Evolutionary conservation across 495 filamentous ascomycete species (phyloP).

Genomic region (Rhizodiscina lignyota): DNA sequence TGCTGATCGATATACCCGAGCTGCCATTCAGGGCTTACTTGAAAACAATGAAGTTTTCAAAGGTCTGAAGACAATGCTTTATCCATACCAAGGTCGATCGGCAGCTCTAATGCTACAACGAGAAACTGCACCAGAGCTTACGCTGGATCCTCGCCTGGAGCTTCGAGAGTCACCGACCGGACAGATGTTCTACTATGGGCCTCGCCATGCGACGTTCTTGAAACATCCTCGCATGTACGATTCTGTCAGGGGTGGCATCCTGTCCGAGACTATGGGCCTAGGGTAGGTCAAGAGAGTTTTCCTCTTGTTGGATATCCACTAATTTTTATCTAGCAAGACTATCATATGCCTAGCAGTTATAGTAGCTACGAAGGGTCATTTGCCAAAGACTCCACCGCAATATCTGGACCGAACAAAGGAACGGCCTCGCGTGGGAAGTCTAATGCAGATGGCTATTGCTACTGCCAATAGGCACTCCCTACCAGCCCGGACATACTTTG

Average conservation of each 20-base stretch:
- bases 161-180: constrained; percentile 40
- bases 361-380: constrained; percentile 58
- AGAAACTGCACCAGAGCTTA: constrained; percentile 45
- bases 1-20: constrained; percentile 34
- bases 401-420: constrained; percentile 30
- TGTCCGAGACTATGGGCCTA: constrained; percentile 57
- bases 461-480: constrained; percentile 43
- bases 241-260: constrained; percentile 57
- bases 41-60: background rate
- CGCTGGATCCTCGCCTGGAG: constrained; percentile 60
- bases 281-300: no score
- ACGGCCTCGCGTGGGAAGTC: constrained; percentile 29
- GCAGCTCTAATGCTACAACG: constrained; percentile 76
- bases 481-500: constrained; percentile 51
- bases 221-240: constrained; percentile 55
- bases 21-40: constrained; percentile 49
- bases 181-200: constrained; percentile 52
- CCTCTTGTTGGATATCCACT: no score
- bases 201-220: constrained; percentile 41
- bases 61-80: constrained; percentile 51
- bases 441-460: constrained; percentile 59
- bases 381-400: constrained; percentile 45
- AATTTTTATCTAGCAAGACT: no score
- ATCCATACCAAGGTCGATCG: constrained; percentile 66
- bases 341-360: constrained; percentile 73